Conservation (phyloP, 257 asterid species). For the Nicotiana attenuata region DNA sequence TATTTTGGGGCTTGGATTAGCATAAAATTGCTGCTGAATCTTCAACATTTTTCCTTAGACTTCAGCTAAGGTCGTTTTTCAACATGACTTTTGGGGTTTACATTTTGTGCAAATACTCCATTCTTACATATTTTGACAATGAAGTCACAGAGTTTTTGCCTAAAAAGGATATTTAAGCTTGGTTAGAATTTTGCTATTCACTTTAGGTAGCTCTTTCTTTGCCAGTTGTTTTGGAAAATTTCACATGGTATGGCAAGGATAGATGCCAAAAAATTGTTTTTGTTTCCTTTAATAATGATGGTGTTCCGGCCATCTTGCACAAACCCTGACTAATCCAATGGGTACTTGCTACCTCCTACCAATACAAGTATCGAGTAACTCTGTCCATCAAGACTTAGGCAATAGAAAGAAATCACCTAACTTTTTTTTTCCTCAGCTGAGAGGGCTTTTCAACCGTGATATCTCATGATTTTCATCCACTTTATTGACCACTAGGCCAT, state of each 20-base stretch:
- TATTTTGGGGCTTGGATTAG: not conserved
- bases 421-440: not conserved
- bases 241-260: not conserved
- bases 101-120: not conserved
- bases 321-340: not conserved
- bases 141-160: too few species aligned
- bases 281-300: not conserved
- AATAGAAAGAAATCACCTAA: not conserved
- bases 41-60: slow-evolving; percentile 5
- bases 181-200: not conserved
- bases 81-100: not conserved
- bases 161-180: too few species aligned
- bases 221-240: not conserved
- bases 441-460: not conserved
- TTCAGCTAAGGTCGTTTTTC: not conserved
- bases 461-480: not conserved
- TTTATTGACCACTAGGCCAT: not conserved
- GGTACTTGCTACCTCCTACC: not conserved
- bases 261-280: not conserved
- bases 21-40: slow-evolving; percentile 10
- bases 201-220: not conserved
- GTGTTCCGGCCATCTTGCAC: not conserved
- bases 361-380: too few species aligned
- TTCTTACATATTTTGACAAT: too few species aligned
- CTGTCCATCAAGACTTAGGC: not conserved